Base-by-base conservation (phyloP, 2,329 filamentous ascomycete genomes). In the Juglanconis oblonga region DNA sequence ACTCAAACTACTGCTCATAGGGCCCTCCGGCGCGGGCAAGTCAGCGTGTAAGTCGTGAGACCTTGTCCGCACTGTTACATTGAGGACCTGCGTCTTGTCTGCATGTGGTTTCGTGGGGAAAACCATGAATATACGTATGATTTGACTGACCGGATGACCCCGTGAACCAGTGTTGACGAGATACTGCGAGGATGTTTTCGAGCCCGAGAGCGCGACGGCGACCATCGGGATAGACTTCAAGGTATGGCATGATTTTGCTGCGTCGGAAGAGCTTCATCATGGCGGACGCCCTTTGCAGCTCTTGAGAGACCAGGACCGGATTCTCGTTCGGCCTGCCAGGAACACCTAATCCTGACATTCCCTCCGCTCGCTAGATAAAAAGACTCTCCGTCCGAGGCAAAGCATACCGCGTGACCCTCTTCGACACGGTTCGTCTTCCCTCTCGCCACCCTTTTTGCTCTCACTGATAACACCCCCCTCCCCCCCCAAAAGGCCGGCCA, bases 221-320 rank as follows among this genome's bases (percentile, higher is more conserved):
- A 84, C 82, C 3, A 84, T 84, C 64, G 82, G 81, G 35, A 81
- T 84, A 62, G 82, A 85, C 66, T 84, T 81, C 70, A 81, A 82
- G 71, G 81, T 83, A 57, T 60, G 69, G 65, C 24, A 13, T 29
- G 49, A 48, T 24, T 14, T 24, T 29, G n/a, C 29, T 55, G 42
- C 2, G 42, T 40, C 42, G 13, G 32, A 17, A 35, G 14, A n/a
- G 9, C 3, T 11, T 56, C 31, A 47, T 24, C 29, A 33, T n/a
- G 51, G 11, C 29, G 14, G 33, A 13, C 13, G 13, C 17, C 14
- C 35, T 47, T 13, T 42, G 35, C 13, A 11, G n/a, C 4, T 42
- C 10, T 13, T 42, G 10, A 42, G 38, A 42, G 44, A n/a, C 13
- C 17, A 17, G 14, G n/a, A 8, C 44, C 5, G 5, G 9, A n/a